Conservation (phyloP, 345 rosid genomes). For the Salix udensis region DNA sequence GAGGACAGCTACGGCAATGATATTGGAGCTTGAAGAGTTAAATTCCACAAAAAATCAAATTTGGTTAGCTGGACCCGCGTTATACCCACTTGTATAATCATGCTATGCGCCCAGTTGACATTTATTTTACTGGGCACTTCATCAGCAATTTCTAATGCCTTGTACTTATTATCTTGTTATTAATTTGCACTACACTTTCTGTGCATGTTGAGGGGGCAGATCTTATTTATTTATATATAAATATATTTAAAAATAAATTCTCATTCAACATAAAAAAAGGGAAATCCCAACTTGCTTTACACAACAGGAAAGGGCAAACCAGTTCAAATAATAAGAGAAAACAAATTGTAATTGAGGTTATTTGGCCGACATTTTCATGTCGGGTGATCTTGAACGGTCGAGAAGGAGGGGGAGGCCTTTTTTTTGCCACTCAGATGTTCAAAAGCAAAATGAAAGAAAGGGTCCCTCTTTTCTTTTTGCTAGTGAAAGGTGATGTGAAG, state of each 20-base stretch:
- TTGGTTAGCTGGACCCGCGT: conserved; percentile 10
- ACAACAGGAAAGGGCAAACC: conserved; percentile 13
- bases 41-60: background rate
- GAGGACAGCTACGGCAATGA: conserved; percentile 3
- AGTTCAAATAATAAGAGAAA: conserved; percentile 16
- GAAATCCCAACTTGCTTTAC: conserved; percentile 24
- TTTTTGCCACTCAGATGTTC: too few species aligned
- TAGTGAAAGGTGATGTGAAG: conserved; percentile 30
- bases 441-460: background rate
- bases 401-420: background rate
- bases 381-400: conserved; percentile 19
- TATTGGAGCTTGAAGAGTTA: background rate
- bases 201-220: background rate
- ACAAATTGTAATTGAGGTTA: background rate
- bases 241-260: too few species aligned
- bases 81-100: background rate
- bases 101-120: background rate
- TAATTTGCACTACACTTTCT: background rate
- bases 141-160: background rate
- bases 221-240: too few species aligned
- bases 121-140: too few species aligned
- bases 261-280: too few species aligned
- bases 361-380: conserved; percentile 13
- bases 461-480: background rate
- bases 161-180: too few species aligned